Evolutionary conservation across 352 stramenopile species (phyloP).

Genomic region (Globisporangium heterothallicum): DNA sequence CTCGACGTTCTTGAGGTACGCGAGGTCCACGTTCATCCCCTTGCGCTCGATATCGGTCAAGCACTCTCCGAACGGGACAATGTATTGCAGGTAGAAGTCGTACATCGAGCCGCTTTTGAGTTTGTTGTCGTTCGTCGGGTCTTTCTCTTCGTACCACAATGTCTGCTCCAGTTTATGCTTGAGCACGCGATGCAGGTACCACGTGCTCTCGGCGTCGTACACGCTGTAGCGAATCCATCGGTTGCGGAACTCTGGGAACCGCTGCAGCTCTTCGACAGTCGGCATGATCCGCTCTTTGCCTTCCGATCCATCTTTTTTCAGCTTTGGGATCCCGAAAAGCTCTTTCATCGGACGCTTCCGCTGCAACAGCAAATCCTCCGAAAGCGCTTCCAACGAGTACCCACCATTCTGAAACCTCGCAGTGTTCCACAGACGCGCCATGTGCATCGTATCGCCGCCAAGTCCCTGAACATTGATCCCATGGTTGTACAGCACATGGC

Average conservation of each 20-base stretch:
- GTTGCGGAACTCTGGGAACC: constrained; percentile 78
- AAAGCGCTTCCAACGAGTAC: constrained; percentile 96
- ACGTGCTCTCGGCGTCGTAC: constrained; percentile 97
- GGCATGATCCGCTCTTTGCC: constrained; percentile 85
- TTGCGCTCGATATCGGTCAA: constrained; percentile 98
- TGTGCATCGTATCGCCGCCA: constrained; percentile 99
- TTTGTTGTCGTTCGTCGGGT: constrained; percentile 13
- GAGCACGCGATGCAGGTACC: constrained; percentile 90
- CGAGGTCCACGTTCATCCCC: constrained; percentile 85
- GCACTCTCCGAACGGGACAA: constrained; percentile 97
- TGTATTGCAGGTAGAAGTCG: constrained; percentile 97
- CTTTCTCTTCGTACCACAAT: constrained; percentile 73
- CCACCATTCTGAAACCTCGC: constrained; percentile 77
- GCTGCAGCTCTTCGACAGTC: constrained; percentile 77
- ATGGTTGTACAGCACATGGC: constrained; percentile 97
- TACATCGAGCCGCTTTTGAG: constrained; percentile 78
- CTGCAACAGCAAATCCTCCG: constrained; percentile 72
- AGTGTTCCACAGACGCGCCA: constrained; percentile 92
- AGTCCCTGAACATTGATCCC: constrained; percentile 91
- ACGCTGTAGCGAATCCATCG: constrained; percentile 96
- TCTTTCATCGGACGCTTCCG: constrained; percentile 98
- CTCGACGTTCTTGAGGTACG: constrained; percentile 92
- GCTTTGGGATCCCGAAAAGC: constrained; percentile 92
- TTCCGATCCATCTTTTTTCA: constrained; percentile 93
- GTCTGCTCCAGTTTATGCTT: constrained; percentile 87